Conservation (phyloP, 352 stramenopile genomes). For the Phytophthora agathidicida region DNA sequence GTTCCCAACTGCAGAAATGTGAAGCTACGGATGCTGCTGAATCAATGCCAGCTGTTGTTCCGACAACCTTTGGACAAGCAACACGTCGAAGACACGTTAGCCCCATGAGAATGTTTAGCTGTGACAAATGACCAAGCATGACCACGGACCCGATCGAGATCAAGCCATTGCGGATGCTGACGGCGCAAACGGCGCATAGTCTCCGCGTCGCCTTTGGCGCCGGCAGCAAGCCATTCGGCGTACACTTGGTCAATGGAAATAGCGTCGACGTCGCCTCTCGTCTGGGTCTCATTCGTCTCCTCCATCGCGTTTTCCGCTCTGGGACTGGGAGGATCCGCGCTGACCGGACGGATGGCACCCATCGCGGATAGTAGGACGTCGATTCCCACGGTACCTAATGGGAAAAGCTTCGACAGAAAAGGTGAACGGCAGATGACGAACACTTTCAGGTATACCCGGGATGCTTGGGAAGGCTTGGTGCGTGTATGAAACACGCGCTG, state of each 20-base stretch:
- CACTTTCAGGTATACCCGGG: too few relatives aligned
- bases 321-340: neutral
- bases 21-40: neutral
- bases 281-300: too few relatives aligned
- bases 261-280: neutral
- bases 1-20: slow-evolving; percentile 29
- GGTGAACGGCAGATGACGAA: too few relatives aligned
- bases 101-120: too few relatives aligned
- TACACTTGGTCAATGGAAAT: slow-evolving; percentile 18
- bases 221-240: slow-evolving; percentile 18
- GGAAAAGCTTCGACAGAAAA: too few relatives aligned
- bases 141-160: slow-evolving; percentile 14
- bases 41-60: neutral
- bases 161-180: slow-evolving; percentile 27
- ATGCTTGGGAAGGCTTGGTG: too few relatives aligned
- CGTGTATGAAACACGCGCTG: too few relatives aligned
- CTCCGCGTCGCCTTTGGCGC: slow-evolving; percentile 6
- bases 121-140: neutral
- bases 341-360: too few relatives aligned
- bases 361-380: too few relatives aligned
- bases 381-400: too few relatives aligned
- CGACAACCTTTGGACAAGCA: too few relatives aligned
- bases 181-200: slow-evolving; percentile 18
- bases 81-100: too few relatives aligned
- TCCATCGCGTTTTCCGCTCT: neutral